Base-by-base conservation (phyloP, 73 alveolate species). In the Breviolum minutum region DNA sequence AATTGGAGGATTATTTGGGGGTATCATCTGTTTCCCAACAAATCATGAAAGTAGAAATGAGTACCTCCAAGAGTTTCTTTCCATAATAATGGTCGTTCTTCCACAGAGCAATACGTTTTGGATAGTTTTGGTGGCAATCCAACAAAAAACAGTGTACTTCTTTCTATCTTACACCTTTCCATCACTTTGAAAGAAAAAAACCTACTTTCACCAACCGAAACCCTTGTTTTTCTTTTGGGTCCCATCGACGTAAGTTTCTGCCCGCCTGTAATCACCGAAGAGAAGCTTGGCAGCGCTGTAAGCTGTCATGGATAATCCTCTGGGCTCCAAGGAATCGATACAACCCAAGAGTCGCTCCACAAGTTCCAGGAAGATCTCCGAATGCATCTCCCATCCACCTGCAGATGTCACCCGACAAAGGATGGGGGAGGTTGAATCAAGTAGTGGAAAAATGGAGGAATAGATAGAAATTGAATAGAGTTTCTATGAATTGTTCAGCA, bases 251-350 rank as follows among this genome's bases (percentile, higher is more conserved):
- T 66, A 66, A 13, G 24, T 17, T 68, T 68, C 77, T 68, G 17
- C 77, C 77, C 2, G 77, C 90, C 97, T 73, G 76, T 71, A 79
- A 24, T 91, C 97, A 63, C 97, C 97, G 64, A 60, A 91, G 89
- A 71, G 88, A 64, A 91, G 60, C 97, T 91, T 91, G 88, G 97
- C 97, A 7, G 97, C 97, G 10, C 88, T 63, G 97, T 91, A 91
- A 66, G 97, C 97, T 32, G 89, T 71, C 97, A 71, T 91, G 54
- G 97, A 74, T 61, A 91, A 20, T n/a, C 88, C 90, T 64, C 89
- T 63, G 8, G 97, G 97, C 54, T 74, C 89, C 32, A 91, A 17
- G 40, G 63, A 70, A 9, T 89, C 96, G 26, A 73, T 10, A 79
- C 61, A 61, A 9, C 80, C 20, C 94, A 86, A 14, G 63, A 86